Evolutionary conservation across 495 filamentous ascomycete genomes (phyloP), one percentile per base, ranked within the genome.

Genomic region (Trichocladium uniseriatum): DNA sequence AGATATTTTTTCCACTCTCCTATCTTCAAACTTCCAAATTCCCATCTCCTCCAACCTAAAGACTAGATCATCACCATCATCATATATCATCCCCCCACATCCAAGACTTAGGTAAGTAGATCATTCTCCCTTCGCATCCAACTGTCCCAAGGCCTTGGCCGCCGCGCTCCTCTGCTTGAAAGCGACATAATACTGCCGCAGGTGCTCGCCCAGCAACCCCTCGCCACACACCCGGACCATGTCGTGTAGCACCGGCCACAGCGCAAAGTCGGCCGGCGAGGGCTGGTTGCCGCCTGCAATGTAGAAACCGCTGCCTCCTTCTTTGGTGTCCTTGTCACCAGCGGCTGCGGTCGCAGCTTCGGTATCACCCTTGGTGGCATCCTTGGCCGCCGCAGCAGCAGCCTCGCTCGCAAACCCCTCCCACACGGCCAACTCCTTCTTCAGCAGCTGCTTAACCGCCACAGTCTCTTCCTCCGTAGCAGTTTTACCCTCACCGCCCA

Each of bases 221-320:
- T 36, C 52, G 43, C 43, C 58, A 24, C 61, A 60, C 6, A 49
- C 53, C 19, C 38, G 22, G 14, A 78, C 65, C 9, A 86, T 74
- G 24, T 81, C 74, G 42, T 81, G 62, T 35, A 91, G 64, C 9
- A 86, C 72, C 0, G 86, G 85, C 82, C 82, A 89, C 9, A 87
- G 67, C 0, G 79, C 78, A 56, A 79, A 87, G 60, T 91, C 86
- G 9, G 80, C 83, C 14, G 86, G 70, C 2, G 75, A 73, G 14
- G 83, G 72, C 1, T 52, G 52, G 0, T 63, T 48, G 0, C 81
- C 83, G 14, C 77, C 76, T 5, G 86, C 76, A 52, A 81, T 86
- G 24, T 60, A 41, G 62, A 64, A 47, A 14, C 19, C 19, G 43
- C 28, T 11, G 14, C 24, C 18, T 38, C 9, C 29, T 22, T 7